Conservation (phyloP, 805 yeast species). For the Ogataea pilisensis region DNA sequence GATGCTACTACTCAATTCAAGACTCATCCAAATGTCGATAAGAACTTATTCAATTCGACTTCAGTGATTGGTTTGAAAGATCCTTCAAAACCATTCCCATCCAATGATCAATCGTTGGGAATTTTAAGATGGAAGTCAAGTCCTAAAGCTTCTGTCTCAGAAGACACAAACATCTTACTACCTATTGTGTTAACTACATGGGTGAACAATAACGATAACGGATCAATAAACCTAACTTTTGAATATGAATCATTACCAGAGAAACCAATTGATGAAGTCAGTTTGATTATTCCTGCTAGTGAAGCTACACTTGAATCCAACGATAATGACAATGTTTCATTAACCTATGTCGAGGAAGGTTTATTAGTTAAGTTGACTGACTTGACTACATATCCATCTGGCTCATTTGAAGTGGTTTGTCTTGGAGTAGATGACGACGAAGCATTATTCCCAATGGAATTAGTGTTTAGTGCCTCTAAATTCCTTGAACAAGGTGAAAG, state of each 20-base stretch:
- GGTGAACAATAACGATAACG: conserved; percentile 63
- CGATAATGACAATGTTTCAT: conserved; percentile 51
- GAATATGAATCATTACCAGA: conserved; percentile 74
- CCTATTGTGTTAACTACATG: conserved; percentile 83
- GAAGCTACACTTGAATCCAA: conserved; percentile 49
- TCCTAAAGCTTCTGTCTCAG: conserved; percentile 43
- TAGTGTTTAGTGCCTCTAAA: conserved; percentile 49
- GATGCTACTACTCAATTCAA: conserved; percentile 62
- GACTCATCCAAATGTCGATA: conserved; percentile 96
- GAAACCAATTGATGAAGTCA: conserved; percentile 49
- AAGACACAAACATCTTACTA: conserved; percentile 51
- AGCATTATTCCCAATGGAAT: conserved; percentile 81
- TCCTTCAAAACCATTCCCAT: conserved; percentile 75
- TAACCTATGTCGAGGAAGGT: conserved; percentile 64
- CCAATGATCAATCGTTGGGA: conserved; percentile 85
- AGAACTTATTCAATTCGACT: conserved; percentile 54
- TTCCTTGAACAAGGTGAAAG: conserved; percentile 24
- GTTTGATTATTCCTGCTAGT: conserved; percentile 62
- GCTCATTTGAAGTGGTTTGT: conserved; percentile 75
- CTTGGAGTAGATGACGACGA: conserved; percentile 71
- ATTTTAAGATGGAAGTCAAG: conserved; percentile 88
- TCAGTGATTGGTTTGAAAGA: conserved; percentile 73
- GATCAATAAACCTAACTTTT: conserved; percentile 68
- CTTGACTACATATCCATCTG: conserved; percentile 48
- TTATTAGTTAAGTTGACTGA: conserved; percentile 58